Evolutionary conservation across 495 filamentous ascomycete species (phyloP), one percentile per base, ranked within the genome.

Genomic region (Xylaria palmicola): DNA sequence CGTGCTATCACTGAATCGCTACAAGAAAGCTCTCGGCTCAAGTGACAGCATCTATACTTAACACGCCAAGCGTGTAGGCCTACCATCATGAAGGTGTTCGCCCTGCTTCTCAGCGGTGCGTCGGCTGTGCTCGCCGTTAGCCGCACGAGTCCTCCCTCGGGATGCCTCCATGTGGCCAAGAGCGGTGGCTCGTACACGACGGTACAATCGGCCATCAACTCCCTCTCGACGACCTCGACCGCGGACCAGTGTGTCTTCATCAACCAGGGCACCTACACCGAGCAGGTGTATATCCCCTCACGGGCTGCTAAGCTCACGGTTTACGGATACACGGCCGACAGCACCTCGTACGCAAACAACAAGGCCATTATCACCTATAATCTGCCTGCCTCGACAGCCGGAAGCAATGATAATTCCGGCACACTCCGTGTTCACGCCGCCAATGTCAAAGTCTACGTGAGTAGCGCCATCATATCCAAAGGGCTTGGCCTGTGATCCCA

Each of bases 311-410:
- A 72, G 24, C 76, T 88, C 15, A 82, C 81, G 34, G 78, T 89
- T 65, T 77, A 88, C 66, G 87, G 87, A 8, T 79, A 80, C 59
- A 89, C 87, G 3, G 70, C 77, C n/a, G 79, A 88, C 69, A 81
- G 77, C 7, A 62, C 74, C 45, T 71, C 74, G 45, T 89, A 88
- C 68, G 51, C 74, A 0, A 66, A 72, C 57, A 89, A 89, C 67
- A 70, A 75, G n/a, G 85, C 86, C 27, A 87, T 79, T 37, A 83
- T 89, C 57, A 85, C 80, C 6, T 68, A 77, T 48, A 70, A 66
- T 39, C 59, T 74, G 59, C 76, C 81, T 48, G 77, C 76, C 6
- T 58, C 74, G 12, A 70, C 74, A 0, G 80, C 79, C 0, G 71
- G 73, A 19, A 57, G 72, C 53, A 69, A 79, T 59, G 81, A 82